These are phyloP conservation scores for Dryas alaskensis DNA, from an alignment of 306 rosid species.

Conservation along the genomic window DNA sequence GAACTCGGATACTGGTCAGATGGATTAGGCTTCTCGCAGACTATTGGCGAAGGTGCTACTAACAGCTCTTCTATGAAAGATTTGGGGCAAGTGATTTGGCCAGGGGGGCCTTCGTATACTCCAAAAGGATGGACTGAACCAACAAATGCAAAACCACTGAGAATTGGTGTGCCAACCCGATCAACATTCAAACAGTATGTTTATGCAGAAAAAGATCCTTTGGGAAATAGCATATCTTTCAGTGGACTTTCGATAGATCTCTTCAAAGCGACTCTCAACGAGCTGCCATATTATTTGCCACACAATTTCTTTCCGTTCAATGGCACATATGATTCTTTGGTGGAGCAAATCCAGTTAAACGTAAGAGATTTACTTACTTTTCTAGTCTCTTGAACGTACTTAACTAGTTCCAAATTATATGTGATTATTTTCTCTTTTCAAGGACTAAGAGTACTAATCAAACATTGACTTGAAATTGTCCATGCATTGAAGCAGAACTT, in stretches of 20 bases:
- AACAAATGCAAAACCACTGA: constrained; percentile 20
- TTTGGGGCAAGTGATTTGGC: constrained; percentile 43
- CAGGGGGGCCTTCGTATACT: constrained; percentile 34
- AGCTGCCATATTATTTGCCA: constrained; percentile 32
- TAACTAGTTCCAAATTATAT: not conserved
- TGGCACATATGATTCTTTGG: constrained; percentile 42
- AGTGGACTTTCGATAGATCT: constrained; percentile 41
- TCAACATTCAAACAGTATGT: constrained; percentile 32
- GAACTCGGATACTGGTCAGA: constrained; percentile 55
- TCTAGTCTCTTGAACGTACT: not conserved
- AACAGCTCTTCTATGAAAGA: constrained; percentile 29
- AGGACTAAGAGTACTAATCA: not conserved
- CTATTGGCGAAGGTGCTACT: constrained; percentile 5
- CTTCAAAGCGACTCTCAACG: constrained; percentile 21
- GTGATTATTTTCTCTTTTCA: not conserved
- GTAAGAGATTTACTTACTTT: constrained; percentile 9
- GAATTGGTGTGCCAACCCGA: constrained; percentile 40
- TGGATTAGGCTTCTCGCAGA: constrained; percentile 30
- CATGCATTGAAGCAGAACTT: constrained; percentile 27
- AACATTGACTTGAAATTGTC: not conserved
- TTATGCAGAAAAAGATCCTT: constrained; percentile 11
- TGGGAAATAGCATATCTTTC: constrained; percentile 1
- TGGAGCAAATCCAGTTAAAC: constrained; percentile 29
- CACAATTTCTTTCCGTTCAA: constrained; percentile 28
- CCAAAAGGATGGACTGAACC: constrained; percentile 44